phyloP scores from a whole-genome alignment of 2,329 filamentous ascomycete genomes.

The Domatiomyces globalis region DNA sequence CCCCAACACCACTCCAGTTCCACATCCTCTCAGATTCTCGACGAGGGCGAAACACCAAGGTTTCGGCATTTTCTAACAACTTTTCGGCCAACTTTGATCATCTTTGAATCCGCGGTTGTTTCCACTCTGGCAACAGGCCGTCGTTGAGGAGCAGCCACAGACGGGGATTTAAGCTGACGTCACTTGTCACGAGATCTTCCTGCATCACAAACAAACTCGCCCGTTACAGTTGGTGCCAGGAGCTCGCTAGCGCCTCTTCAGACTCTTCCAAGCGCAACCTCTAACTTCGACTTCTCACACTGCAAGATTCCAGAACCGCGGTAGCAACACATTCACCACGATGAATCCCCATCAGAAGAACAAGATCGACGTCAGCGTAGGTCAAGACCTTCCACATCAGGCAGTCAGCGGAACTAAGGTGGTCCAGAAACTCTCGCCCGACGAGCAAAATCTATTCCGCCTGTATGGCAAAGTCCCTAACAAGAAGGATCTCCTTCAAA shows the following conservation, averaged over 20 bases:
- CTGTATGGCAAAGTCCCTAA: conserved; percentile 96
- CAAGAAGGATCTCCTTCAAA: conserved; percentile 90
- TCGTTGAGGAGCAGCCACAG: background rate
- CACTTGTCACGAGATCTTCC: background rate
- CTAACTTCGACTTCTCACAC: background rate
- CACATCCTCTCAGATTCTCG: background rate
- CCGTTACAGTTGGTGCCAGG: background rate
- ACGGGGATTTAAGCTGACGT: background rate
- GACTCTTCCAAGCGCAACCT: background rate
- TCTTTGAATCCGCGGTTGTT: background rate
- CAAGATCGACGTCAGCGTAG: conserved; percentile 80
- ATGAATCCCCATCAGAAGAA: conserved; percentile 99
- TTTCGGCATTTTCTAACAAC: background rate
- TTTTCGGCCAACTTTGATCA: background rate
- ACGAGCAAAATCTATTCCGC: conserved; percentile 92
- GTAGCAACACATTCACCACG: conserved; percentile 1
- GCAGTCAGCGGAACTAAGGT: background rate
- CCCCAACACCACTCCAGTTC: background rate
- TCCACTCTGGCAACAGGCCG: background rate
- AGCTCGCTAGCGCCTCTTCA: background rate
- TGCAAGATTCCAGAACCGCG: background rate
- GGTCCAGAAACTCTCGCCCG: conserved; percentile 67
- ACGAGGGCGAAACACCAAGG: background rate
- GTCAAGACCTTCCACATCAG: background rate
- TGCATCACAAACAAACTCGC: background rate